Evolutionary conservation across 495 filamentous ascomycete genomes (phyloP).

Genomic region (Corynascus novoguineensis): DNA sequence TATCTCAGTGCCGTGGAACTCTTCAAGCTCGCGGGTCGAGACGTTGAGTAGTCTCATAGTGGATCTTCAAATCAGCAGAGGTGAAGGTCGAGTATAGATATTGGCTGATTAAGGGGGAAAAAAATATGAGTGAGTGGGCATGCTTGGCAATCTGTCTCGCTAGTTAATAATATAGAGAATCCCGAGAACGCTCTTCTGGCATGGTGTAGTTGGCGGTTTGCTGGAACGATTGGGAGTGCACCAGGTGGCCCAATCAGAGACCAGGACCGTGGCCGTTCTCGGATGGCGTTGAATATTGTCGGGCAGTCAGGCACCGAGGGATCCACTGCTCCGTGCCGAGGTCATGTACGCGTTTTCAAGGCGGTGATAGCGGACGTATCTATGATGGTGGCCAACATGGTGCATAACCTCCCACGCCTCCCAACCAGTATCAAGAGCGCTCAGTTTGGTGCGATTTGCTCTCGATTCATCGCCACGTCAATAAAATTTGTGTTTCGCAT

Average conservation of each 20-base stretch:
- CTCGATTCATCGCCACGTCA: too few relatives aligned
- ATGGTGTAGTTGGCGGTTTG: not conserved
- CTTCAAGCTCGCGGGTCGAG: conserved; percentile 30
- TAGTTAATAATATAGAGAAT: too few relatives aligned
- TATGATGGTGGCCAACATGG: not conserved
- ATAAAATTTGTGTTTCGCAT: too few relatives aligned
- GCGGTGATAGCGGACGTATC: too few relatives aligned
- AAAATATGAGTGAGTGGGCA: too few relatives aligned
- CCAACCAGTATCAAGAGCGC: not conserved
- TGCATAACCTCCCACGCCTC: not conserved
- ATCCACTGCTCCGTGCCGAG: not conserved
- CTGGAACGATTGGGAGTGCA: conserved; percentile 18
- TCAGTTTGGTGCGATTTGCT: too few relatives aligned
- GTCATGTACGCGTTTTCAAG: too few relatives aligned
- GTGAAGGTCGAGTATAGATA: too few relatives aligned
- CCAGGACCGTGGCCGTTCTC: not conserved
- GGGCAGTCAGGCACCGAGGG: conserved; percentile 12
- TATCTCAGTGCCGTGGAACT: conserved; percentile 28
- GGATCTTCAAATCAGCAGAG: too few relatives aligned
- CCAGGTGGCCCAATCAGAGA: conserved; percentile 21
- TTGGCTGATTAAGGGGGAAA: too few relatives aligned
- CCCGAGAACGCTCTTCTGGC: too few relatives aligned
- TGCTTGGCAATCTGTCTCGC: too few relatives aligned
- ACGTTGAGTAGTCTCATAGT: conserved; percentile 39
- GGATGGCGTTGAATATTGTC: not conserved